These are phyloP conservation scores for Piper betle DNA, from an alignment of 164 flowering plant genomes.

Conservation along the genomic window DNA sequence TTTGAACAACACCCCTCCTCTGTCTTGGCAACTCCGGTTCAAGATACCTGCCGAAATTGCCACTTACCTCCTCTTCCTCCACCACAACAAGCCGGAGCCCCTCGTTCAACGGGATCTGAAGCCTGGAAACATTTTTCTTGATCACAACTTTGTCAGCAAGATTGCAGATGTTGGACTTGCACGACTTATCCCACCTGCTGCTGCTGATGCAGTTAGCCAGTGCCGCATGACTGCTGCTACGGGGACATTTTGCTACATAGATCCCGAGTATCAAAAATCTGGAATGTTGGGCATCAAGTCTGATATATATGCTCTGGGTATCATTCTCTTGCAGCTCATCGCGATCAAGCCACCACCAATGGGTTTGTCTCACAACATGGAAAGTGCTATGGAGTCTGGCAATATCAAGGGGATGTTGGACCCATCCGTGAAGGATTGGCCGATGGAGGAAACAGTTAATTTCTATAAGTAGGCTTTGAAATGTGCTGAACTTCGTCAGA, in stretches of 20 bases:
- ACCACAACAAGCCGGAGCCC: conserved; percentile 59
- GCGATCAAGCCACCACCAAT: conserved; percentile 34
- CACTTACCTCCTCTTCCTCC: conserved; percentile 47
- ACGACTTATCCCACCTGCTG: conserved; percentile 39
- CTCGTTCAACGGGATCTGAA: conserved; percentile 59
- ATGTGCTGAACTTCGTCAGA: conserved; percentile 43
- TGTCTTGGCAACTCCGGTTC: conserved; percentile 44
- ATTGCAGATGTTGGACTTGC: conserved; percentile 55
- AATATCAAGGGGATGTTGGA: conserved; percentile 29
- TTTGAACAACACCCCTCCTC: conserved; percentile 20
- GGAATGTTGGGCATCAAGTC: conserved; percentile 56
- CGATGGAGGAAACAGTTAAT: conserved; percentile 25
- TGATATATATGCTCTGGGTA: conserved; percentile 50
- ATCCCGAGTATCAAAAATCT: conserved; percentile 56
- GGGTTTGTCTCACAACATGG: conserved; percentile 38
- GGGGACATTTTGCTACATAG: conserved; percentile 61
- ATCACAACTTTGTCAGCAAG: conserved; percentile 40
- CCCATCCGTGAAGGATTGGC: conserved; percentile 44
- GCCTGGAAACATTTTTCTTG: conserved; percentile 52
- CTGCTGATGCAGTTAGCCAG: conserved; percentile 37
- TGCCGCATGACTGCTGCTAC: conserved; percentile 44
- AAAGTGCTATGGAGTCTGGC: conserved; percentile 26
- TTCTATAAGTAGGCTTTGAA: conserved; percentile 29
- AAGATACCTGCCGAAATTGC: conserved; percentile 48
- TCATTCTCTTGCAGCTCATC: conserved; percentile 40